These are phyloP conservation scores for Pleurotus ostreatus DNA, from an alignment of 768 basidiomycete species.

Conservation along the genomic window DNA sequence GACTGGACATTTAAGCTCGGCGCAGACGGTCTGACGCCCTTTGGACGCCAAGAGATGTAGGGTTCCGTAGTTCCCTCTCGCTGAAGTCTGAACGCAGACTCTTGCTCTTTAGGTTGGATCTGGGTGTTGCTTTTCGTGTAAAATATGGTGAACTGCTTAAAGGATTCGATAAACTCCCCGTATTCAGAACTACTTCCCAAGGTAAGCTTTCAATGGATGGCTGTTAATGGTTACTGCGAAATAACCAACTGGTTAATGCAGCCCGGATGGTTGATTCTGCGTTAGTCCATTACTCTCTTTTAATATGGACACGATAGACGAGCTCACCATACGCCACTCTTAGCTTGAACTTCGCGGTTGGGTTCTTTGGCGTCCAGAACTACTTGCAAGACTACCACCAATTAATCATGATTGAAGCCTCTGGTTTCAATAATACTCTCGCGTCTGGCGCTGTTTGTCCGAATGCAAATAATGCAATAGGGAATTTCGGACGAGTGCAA, in stretches of 20 bases:
- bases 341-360: slow-evolving; percentile 47
- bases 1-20: slow-evolving; percentile 79
- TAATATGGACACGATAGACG: not conserved
- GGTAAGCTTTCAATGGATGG: slow-evolving; percentile 24
- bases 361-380: slow-evolving; percentile 55
- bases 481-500: slow-evolving; percentile 36
- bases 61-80: not conserved
- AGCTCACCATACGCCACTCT: not conserved
- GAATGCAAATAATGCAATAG: slow-evolving; percentile 47
- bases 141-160: slow-evolving; percentile 54
- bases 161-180: slow-evolving; percentile 45
- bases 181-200: slow-evolving; percentile 60
- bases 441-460: slow-evolving; percentile 66
- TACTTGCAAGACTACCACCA: slow-evolving; percentile 54
- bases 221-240: not conserved
- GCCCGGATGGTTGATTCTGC: slow-evolving; percentile 54
- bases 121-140: slow-evolving; percentile 55
- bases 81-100: not conserved
- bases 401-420: slow-evolving; percentile 53
- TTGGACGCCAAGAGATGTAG: slow-evolving; percentile 69
- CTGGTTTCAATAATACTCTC: slow-evolving; percentile 64
- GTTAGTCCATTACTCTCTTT: slow-evolving; percentile 16
- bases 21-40: slow-evolving; percentile 71
- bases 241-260: slow-evolving; percentile 13
- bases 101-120: slow-evolving; percentile 28